Percentiles rank a stretch among this genome's conserved stretches.
Evolutionary conservation across 495 filamentous ascomycete species (phyloP).

Genomic region (Barbatosphaeria neglecta): DNA sequence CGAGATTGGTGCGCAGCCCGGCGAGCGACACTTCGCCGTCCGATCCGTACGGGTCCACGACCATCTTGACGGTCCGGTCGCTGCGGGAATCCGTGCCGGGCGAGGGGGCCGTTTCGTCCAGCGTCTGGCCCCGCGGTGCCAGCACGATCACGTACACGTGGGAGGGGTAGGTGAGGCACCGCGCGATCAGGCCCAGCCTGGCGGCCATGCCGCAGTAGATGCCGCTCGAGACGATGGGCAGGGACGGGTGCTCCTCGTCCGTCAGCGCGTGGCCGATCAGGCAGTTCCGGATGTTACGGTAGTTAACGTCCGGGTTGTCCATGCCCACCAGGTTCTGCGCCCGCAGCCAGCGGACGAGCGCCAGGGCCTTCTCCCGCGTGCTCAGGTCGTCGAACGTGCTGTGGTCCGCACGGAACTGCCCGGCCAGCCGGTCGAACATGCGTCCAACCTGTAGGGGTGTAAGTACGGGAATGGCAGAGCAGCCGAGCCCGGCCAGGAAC

Average conservation of each 20-base stretch:
- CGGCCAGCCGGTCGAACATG: conserved; percentile 52
- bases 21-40: conserved; percentile 50
- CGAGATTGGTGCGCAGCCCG: conserved; percentile 48
- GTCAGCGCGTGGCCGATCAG: conserved; percentile 71
- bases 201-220: conserved; percentile 33
- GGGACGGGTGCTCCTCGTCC: conserved; percentile 53
- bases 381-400: conserved; percentile 38
- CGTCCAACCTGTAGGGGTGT: conserved; percentile 36
- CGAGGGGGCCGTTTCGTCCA: conserved; percentile 42
- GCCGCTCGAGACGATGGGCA: conserved; percentile 66
- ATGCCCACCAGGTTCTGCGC: conserved; percentile 58
- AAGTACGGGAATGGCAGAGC: too few species aligned
- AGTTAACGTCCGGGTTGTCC: conserved; percentile 42
- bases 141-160: conserved; percentile 68
- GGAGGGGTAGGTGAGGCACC: conserved; percentile 63
- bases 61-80: conserved; percentile 57
- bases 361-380: conserved; percentile 54
- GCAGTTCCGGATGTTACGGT: conserved; percentile 71
- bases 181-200: conserved; percentile 55
- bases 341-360: conserved; percentile 53
- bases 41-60: conserved; percentile 72
- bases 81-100: conserved; percentile 13
- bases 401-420: conserved; percentile 35
- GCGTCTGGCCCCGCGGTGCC: conserved; percentile 43
- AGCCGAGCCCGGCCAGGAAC: too few species aligned